A percentile compares a stretch with the other conserved stretches of the same genome.
These are phyloP conservation scores for Leccinum subrobustum DNA, from an alignment of 1,284 basidiomycete genomes.

Conservation along the genomic window DNA sequence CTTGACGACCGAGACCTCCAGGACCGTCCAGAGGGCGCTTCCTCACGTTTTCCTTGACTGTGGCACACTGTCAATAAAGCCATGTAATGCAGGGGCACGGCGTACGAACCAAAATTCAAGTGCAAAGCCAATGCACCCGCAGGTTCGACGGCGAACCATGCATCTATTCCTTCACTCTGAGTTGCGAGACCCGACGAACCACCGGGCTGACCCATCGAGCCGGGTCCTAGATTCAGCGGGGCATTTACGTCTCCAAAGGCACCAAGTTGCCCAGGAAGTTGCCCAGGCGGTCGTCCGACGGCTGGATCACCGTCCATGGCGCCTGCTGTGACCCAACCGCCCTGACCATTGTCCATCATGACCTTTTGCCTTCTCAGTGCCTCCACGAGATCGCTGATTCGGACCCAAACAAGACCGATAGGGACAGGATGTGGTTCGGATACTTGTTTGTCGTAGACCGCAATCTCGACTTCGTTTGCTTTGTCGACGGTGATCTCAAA, in stretches of 20 bases:
- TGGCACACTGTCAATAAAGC: slow-evolving; percentile 14
- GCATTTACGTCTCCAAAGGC: slow-evolving; percentile 54
- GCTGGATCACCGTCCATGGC: slow-evolving; percentile 68
- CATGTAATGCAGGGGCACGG: background rate
- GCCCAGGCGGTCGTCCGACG: slow-evolving; percentile 36
- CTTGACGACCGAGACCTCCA: slow-evolving; percentile 93
- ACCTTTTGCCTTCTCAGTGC: slow-evolving; percentile 93
- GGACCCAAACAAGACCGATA: slow-evolving; percentile 95
- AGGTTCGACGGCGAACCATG: slow-evolving; percentile 97
- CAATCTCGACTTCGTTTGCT: slow-evolving; percentile 97
- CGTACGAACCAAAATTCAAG: slow-evolving; percentile 82
- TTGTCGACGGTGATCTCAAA: slow-evolving; percentile 98
- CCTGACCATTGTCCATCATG: slow-evolving; percentile 78
- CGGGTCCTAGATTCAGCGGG: slow-evolving; percentile 49
- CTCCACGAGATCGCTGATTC: slow-evolving; percentile 93
- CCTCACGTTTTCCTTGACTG: slow-evolving; percentile 95
- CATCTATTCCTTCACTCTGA: slow-evolving; percentile 82
- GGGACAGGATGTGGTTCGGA: slow-evolving; percentile 81
- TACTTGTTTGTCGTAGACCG: slow-evolving; percentile 90
- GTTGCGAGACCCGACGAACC: slow-evolving; percentile 32
- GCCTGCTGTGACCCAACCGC: slow-evolving; percentile 91
- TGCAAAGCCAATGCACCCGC: slow-evolving; percentile 89
- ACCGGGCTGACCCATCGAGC: slow-evolving; percentile 24
- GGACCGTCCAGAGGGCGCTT: slow-evolving; percentile 91
- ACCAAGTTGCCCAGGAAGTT: slow-evolving; percentile 27